Percentiles rank a stretch among this genome's conserved stretches.
Evolutionary conservation across 2,329 filamentous ascomycete genomes (phyloP).

Genomic region (Rhexocercosporidium sp.): DNA sequence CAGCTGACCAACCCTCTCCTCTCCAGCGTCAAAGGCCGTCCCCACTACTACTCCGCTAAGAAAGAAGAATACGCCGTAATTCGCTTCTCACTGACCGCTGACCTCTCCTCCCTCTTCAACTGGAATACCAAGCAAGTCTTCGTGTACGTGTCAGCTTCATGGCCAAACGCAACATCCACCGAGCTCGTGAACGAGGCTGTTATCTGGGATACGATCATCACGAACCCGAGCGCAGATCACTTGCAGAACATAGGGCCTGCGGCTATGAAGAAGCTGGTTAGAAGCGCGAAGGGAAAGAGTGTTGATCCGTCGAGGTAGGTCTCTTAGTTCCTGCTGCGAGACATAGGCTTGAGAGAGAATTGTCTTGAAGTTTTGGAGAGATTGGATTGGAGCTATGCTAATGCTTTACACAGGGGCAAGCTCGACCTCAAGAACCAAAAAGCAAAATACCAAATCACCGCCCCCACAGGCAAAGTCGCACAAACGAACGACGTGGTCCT

Average conservation of each 20-base stretch:
- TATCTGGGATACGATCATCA: constrained; percentile 96
- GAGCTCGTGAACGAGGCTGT: constrained; percentile 69
- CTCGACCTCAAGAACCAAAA: constrained; percentile 82
- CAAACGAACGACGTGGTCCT: constrained; percentile 76
- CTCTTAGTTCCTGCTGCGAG: neutral
- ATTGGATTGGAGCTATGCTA: constrained; percentile 12
- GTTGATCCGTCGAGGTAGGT: constrained; percentile 51
- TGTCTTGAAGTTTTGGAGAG: neutral
- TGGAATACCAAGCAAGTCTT: constrained; percentile 99
- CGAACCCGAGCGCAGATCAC: constrained; percentile 69
- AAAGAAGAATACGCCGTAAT: constrained; percentile 96
- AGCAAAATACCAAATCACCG: constrained; percentile 97
- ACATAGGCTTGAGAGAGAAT: neutral
- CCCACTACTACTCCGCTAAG: constrained; percentile 93
- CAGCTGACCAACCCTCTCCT: constrained; percentile 23
- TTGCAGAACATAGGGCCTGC: constrained; percentile 64
- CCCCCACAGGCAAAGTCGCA: constrained; percentile 80
- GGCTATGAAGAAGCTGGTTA: constrained; percentile 65
- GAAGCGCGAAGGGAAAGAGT: constrained; percentile 62
- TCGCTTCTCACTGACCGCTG: constrained; percentile 89
- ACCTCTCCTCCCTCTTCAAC: constrained; percentile 90
- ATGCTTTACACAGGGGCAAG: constrained; percentile 60
- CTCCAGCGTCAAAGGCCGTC: constrained; percentile 79
- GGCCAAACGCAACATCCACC: constrained; percentile 49
- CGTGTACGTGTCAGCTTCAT: constrained; percentile 89